These are phyloP conservation scores for Manihot esculenta DNA, from an alignment of 441 rosid species.

Conservation along the genomic window DNA sequence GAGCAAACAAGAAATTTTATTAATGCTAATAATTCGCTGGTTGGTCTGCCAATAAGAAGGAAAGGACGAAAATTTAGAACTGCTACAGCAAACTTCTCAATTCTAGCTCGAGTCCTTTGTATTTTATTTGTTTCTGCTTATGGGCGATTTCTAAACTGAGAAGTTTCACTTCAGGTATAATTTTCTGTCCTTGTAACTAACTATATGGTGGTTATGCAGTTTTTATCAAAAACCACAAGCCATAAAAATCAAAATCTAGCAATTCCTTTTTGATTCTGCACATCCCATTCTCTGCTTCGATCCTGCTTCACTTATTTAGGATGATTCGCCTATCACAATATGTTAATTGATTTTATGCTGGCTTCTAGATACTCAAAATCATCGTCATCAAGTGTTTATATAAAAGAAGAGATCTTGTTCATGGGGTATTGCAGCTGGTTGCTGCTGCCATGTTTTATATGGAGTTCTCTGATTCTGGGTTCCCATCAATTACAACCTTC, in stretches of 20 bases:
- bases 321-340: background rate
- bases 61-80: background rate
- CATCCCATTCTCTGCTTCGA: conserved; percentile 5
- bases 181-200: background rate
- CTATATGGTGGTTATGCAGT: background rate
- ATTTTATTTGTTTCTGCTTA: conserved; percentile 17
- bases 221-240: background rate
- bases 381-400: background rate
- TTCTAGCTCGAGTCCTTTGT: conserved; percentile 5
- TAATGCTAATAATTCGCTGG: background rate
- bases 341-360: background rate
- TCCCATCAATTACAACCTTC: conserved; percentile 73
- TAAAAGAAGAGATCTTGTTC: conserved; percentile 12
- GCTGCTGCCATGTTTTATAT: conserved; percentile 41
- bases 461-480: conserved; percentile 47
- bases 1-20: background rate
- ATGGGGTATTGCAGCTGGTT: conserved; percentile 46
- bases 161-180: conserved; percentile 13
- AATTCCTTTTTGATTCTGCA: background rate
- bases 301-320: conserved; percentile 14
- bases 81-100: background rate
- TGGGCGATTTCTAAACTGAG: background rate
- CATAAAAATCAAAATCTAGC: background rate
- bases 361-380: conserved; percentile 15
- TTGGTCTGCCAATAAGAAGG: background rate